Percentiles rank a stretch among this genome's conserved stretches.
Evolutionary conservation across 2,329 filamentous ascomycete species (phyloP).

Genomic region (Fusarium nematophilum): DNA sequence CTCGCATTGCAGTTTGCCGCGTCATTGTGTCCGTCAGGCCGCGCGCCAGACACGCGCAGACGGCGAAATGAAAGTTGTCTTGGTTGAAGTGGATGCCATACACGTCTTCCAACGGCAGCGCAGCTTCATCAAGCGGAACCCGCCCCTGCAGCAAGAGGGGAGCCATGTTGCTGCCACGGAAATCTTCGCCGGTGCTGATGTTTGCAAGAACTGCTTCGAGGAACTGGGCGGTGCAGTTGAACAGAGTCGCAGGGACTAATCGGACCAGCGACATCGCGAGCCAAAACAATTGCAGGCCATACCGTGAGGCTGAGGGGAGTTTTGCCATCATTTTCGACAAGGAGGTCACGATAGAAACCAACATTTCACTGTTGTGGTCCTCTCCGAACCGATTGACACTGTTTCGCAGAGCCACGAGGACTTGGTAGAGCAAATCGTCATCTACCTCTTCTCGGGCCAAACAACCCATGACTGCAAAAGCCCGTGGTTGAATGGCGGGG

Average conservation of each 20-base stretch:
- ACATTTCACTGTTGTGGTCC: constrained; percentile 74
- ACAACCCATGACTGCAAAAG: constrained; percentile 78
- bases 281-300: constrained; percentile 77
- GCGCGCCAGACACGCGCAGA: constrained; percentile 72
- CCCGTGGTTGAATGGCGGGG: constrained; percentile 75
- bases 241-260: constrained; percentile 70
- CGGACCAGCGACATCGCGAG: constrained; percentile 74
- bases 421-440: constrained; percentile 77
- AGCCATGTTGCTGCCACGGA: constrained; percentile 69
- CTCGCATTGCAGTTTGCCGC: constrained; percentile 67
- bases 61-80: constrained; percentile 75
- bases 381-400: constrained; percentile 74
- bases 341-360: constrained; percentile 74
- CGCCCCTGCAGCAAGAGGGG: constrained; percentile 71
- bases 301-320: constrained; percentile 73
- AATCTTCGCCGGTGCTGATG: constrained; percentile 69
- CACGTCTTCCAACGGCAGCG: constrained; percentile 70
- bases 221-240: constrained; percentile 74
- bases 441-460: constrained; percentile 78
- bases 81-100: constrained; percentile 73
- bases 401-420: constrained; percentile 74
- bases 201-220: constrained; percentile 73
- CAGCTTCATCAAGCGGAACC: constrained; percentile 69
- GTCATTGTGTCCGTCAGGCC: constrained; percentile 73
- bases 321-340: constrained; percentile 79